These are phyloP conservation scores for Microsporum canis DNA, from an alignment of 2,329 filamentous ascomycete genomes.

Conservation along the genomic window DNA sequence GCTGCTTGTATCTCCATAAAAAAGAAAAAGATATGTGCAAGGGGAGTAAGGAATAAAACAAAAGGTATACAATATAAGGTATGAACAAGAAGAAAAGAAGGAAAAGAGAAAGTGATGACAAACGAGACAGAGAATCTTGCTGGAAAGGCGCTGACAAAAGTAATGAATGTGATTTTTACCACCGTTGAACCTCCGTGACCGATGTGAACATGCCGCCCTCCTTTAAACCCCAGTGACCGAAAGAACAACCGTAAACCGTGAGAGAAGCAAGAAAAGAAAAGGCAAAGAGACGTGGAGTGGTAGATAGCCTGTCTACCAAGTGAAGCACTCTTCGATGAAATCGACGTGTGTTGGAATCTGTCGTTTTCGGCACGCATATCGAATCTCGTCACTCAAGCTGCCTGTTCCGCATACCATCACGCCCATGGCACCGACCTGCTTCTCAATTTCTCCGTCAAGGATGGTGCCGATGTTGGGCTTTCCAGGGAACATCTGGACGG, in stretches of 20 bases:
- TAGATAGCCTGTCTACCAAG: constrained; percentile 27
- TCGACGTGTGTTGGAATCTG: constrained; percentile 53
- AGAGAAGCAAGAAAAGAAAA: neutral
- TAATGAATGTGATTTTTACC: neutral
- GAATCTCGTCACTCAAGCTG: constrained; percentile 62
- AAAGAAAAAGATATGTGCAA: neutral
- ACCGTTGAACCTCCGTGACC: neutral
- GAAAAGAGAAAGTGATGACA: neutral
- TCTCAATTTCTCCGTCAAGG: constrained; percentile 68
- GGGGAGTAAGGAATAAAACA: neutral
- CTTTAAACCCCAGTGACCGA: neutral
- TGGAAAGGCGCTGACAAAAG: neutral
- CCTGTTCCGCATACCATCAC: constrained; percentile 73
- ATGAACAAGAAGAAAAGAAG: neutral
- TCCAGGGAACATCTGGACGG: constrained; percentile 85
- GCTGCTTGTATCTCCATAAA: neutral
- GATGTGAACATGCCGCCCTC: neutral
- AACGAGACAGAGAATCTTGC: neutral
- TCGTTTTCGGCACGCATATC: constrained; percentile 55
- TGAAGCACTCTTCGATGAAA: constrained; percentile 66
- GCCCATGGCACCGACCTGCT: constrained; percentile 77
- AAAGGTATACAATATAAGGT: neutral
- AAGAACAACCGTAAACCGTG: neutral
- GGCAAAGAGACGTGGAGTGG: neutral
- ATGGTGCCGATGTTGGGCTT: constrained; percentile 71